Conservation (phyloP, 192 early-diverging fungal genomes). For the Rhizoclosmatium globosum region DNA sequence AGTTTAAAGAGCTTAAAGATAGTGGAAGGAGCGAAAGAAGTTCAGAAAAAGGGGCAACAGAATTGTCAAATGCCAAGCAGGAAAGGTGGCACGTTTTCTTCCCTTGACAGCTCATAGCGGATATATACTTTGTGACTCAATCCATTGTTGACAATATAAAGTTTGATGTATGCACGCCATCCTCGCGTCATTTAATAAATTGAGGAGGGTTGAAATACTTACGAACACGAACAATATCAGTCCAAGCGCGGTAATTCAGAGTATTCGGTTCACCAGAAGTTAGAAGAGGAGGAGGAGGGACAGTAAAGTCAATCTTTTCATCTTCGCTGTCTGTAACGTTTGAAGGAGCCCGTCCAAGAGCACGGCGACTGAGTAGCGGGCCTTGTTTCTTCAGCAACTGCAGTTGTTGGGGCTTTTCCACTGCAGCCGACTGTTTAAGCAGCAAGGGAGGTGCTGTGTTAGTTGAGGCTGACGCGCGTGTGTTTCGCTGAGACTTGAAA, state of each 20-base stretch:
- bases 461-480: no score
- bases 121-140: no score
- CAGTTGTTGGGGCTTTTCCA: conserved; percentile 1
- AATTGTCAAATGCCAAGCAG: no score
- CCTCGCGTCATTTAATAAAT: neutral
- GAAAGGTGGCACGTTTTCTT: no score
- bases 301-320: conserved; percentile 2
- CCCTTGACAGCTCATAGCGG: no score
- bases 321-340: neutral
- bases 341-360: neutral
- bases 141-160: no score
- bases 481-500: no score
- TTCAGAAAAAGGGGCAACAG: no score
- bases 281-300: conserved; percentile 4
- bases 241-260: conserved; percentile 22
- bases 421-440: neutral
- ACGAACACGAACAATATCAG: conserved; percentile 28
- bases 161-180: no score
- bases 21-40: no score
- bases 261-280: conserved; percentile 19
- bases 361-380: neutral
- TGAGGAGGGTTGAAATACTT: neutral
- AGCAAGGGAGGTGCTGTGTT: no score
- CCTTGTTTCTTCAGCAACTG: neutral
- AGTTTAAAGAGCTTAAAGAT: neutral